Conservation (phyloP, 23 red algal species). For the Gracilaria gracilis region DNA sequence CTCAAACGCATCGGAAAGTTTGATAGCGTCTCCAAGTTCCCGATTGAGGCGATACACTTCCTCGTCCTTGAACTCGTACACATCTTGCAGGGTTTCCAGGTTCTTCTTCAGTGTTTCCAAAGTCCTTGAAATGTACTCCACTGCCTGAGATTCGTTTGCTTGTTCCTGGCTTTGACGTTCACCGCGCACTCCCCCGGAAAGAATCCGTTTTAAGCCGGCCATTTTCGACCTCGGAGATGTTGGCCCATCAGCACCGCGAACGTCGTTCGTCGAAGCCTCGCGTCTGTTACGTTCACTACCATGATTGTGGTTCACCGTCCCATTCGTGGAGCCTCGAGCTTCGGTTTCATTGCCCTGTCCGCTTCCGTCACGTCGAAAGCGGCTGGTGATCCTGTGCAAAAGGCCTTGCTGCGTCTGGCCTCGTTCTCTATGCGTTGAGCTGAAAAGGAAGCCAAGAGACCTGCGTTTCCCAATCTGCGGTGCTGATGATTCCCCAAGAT, state of each 20-base stretch:
- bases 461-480: not conserved
- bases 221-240: not conserved
- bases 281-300: not conserved
- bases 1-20: slow-evolving; percentile 16
- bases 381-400: not conserved
- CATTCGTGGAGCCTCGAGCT: not conserved
- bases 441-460: not conserved
- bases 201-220: not conserved
- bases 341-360: not conserved
- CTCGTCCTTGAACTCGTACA: not conserved
- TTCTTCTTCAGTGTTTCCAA: not conserved
- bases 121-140: not conserved
- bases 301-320: not conserved
- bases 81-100: not conserved
- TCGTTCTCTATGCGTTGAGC: not conserved
- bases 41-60: not conserved
- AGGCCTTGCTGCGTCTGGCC: not conserved
- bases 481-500: not conserved
- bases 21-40: not conserved
- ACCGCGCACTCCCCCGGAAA: not conserved
- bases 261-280: not conserved
- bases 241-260: not conserved
- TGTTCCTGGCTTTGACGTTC: not conserved
- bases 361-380: not conserved
- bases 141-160: not conserved